phyloP scores from a whole-genome alignment of 2,329 filamentous ascomycete species.

The Chrysoporthe deuterocubensis region DNA sequence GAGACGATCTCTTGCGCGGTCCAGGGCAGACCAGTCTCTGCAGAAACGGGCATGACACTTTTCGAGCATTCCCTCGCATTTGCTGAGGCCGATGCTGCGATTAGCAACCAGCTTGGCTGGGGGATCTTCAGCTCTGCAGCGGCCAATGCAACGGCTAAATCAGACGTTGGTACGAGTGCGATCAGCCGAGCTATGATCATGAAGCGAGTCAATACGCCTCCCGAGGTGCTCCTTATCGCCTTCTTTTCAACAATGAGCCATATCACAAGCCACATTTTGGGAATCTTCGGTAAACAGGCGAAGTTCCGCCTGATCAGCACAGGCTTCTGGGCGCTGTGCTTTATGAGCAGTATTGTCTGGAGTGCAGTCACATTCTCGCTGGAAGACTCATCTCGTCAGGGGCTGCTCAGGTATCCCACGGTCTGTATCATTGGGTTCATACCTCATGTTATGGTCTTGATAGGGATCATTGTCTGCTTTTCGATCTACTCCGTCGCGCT shows the following conservation, averaged over 20 bases:
- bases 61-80: slow-evolving; percentile 97
- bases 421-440: slow-evolving; percentile 95
- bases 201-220: slow-evolving; percentile 81
- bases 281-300: slow-evolving; percentile 78
- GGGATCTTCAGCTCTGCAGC: slow-evolving; percentile 59
- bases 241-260: slow-evolving; percentile 90
- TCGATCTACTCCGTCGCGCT: slow-evolving; percentile 80
- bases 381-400: slow-evolving; percentile 63
- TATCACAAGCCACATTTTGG: slow-evolving; percentile 80
- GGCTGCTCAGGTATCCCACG: slow-evolving; percentile 85
- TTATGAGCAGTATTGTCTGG: slow-evolving; percentile 84
- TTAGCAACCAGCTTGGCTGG: slow-evolving; percentile 78
- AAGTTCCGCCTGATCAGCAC: slow-evolving; percentile 84
- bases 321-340: slow-evolving; percentile 85
- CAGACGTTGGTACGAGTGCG: slow-evolving; percentile 43
- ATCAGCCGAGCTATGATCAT: slow-evolving; percentile 71
- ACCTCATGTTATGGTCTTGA: slow-evolving; percentile 84
- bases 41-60: slow-evolving; percentile 93
- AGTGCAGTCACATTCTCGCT: slow-evolving; percentile 68
- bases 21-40: slow-evolving; percentile 77
- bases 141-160: slow-evolving; percentile 49
- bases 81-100: slow-evolving; percentile 88
- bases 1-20: slow-evolving; percentile 88
- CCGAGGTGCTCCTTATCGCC: slow-evolving; percentile 84
- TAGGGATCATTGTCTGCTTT: slow-evolving; percentile 76